Evolutionary conservation across 2,329 filamentous ascomycete genomes (phyloP), one percentile per base, ranked within the genome.

Genomic region (Fusarium sp.): DNA sequence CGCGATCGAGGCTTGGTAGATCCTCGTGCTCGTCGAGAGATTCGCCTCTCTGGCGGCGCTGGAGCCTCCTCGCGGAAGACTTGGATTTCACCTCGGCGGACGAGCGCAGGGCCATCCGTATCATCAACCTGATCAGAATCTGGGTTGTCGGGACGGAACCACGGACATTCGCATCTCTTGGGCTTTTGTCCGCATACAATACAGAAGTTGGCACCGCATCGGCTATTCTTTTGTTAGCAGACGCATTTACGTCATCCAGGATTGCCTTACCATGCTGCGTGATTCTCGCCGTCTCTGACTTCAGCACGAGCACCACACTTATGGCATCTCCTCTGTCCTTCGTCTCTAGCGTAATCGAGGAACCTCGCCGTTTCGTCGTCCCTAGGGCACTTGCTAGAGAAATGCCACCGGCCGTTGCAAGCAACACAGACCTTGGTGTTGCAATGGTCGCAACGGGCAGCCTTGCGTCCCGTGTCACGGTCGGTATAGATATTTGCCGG

Each of bases 171-270:
- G 79, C 95, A 97, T 1, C 87, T 91, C 83, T 94, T 96, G 94
- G 95, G 97, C 76, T 93, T 93, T 35, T 86, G 80, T 25, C 93
- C 95, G 80, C 95, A 98, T 30, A 94, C 88, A 90, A 97, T 95
- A 84, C 95, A 98, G 79, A 97, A 97, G 77, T 97, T 90, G 32
- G 94, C 94, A 63, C 90, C 92, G 79, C 95, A 97, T 65, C 91
- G 93, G 81, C 92, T 91, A 63, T 57, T 66, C 75, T 33, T 9
- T 15, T 45, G 50, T 76, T 62, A 80, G 73, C 30, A 66, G 11
- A 20, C 40, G 63, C 37, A n/a, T 20, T 14, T 15, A 6, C 2
- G 2, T 9, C 12, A 4, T 9, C 1, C 0, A 54, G 6, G 12
- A 37, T 35, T 17, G 9, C 84, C 90, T 83, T 86, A 94, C 92